Conservation (phyloP, 2,329 filamentous ascomycete species). For the Scytalidium sp. region DNA sequence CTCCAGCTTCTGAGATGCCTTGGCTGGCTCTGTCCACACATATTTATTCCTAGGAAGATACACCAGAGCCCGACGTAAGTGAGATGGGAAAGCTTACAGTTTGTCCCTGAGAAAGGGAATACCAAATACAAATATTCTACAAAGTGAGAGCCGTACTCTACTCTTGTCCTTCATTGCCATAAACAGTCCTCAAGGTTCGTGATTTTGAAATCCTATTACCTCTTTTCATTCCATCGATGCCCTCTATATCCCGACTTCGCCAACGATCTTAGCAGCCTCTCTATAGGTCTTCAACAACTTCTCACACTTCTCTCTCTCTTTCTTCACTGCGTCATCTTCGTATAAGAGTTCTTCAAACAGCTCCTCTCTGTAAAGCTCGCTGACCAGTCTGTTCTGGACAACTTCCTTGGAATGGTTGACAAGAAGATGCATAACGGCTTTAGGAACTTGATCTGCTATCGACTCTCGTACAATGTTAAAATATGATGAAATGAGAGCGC, state of each 20-base stretch:
- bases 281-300: conserved; percentile 92
- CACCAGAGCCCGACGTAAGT: neutral
- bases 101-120: neutral
- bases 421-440: conserved; percentile 97
- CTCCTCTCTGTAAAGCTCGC: conserved; percentile 88
- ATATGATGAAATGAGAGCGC: conserved; percentile 94
- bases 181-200: neutral
- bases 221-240: neutral
- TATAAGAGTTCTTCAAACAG: conserved; percentile 92
- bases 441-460: conserved; percentile 98
- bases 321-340: conserved; percentile 96
- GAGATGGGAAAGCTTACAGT: neutral
- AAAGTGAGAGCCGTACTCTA: neutral
- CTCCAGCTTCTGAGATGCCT: neutral
- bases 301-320: conserved; percentile 97
- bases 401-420: conserved; percentile 99
- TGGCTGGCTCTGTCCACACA: neutral
- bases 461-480: conserved; percentile 99
- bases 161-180: neutral
- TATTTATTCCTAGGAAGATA: neutral
- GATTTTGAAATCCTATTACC: neutral
- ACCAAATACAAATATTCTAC: neutral
- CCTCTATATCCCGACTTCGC: conserved; percentile 74
- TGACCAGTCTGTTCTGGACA: conserved; percentile 94
- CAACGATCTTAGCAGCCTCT: conserved; percentile 96